These are phyloP conservation scores for Rhododendron ovatum DNA, from an alignment of 148 eudicot genomes.

Conservation along the genomic window DNA sequence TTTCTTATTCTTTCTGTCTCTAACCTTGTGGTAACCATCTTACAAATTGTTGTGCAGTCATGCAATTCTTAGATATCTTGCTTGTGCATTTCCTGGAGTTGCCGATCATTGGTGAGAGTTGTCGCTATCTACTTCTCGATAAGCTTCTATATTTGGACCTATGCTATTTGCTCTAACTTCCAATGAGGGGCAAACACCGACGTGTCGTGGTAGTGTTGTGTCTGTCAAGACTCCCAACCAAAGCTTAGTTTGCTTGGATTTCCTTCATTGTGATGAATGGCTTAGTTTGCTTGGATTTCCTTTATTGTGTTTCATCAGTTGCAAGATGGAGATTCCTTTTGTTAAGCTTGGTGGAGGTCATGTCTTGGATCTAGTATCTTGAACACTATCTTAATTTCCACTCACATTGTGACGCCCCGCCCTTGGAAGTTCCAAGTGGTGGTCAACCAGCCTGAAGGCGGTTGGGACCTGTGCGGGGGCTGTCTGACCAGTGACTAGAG, in stretches of 20 bases:
- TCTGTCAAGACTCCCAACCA: neutral
- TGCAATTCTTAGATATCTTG: slow-evolving; percentile 78
- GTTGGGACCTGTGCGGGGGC: too few relatives aligned
- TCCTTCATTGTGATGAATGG: too few relatives aligned
- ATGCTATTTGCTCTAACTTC: neutral
- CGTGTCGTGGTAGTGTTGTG: neutral
- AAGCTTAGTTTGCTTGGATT: neutral
- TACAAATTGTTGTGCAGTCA: slow-evolving; percentile 53
- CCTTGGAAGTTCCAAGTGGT: too few relatives aligned
- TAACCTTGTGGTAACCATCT: neutral
- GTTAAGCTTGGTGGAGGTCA: slow-evolving; percentile 4
- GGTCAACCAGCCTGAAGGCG: too few relatives aligned
- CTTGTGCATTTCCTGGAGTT: slow-evolving; percentile 79
- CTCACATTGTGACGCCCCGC: neutral
- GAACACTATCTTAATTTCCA: neutral
- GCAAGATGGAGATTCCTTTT: neutral
- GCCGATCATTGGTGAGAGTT: slow-evolving; percentile 85
- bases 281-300: too few relatives aligned
- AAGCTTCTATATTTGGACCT: neutral
- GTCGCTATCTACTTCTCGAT: neutral
- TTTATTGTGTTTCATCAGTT: neutral
- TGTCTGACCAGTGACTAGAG: too few relatives aligned
- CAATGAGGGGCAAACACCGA: neutral
- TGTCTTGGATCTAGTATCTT: neutral
- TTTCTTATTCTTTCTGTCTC: neutral